Base-by-base conservation (phyloP, 1,139 yeast species). In the Suhomyces atakaporum region DNA sequence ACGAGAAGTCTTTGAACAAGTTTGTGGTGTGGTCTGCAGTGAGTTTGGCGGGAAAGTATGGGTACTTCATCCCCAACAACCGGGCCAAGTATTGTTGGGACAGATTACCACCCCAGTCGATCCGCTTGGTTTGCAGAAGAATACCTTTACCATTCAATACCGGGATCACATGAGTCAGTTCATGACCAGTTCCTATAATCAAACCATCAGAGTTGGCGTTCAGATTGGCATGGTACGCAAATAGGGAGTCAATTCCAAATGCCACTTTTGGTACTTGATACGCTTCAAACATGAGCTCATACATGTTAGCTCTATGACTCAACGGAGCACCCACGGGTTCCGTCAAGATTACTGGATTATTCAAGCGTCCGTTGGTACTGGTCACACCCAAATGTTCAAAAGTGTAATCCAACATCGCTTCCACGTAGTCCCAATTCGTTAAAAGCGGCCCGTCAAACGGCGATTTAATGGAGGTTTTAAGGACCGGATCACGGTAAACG, bases 351-450 rank as follows among this genome's bases (percentile, higher is more conserved):
- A 92, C 59, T 1, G 97, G 97, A 50, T 86, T 88, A 36, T 81
- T 77, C 8, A 89, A 78, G 1, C 69, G 52, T 0, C 81, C 80
- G 26, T 62, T 54, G 20, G 54, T 47, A 10, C 86, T 73, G 13
- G 62, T 56, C 3, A 87, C 95, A 4, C 89, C 83, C 35, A 92
- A 55, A 57, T 86, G 95, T 40, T 81, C 77, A 56, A 92, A 84
- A 0, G 92, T 71, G 54, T 89, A 92, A 56, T 92, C 97, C 38
- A 94, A 59, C 38, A 92, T 76, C 38, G 73, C 75, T 56, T 94
- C 98, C 7, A 84, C 75, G 40, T 83, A 78, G 42, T 94, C 98
- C 97, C 98, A 94, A 58, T 90, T 92, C 19, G 95, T 81, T 24
- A 92, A 69, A 48, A 88, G 64, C 3, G 88, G 77, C 0, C 96